Base-by-base conservation (phyloP, 2,329 filamentous ascomycete genomes). In the Colletotrichum sp. region DNA sequence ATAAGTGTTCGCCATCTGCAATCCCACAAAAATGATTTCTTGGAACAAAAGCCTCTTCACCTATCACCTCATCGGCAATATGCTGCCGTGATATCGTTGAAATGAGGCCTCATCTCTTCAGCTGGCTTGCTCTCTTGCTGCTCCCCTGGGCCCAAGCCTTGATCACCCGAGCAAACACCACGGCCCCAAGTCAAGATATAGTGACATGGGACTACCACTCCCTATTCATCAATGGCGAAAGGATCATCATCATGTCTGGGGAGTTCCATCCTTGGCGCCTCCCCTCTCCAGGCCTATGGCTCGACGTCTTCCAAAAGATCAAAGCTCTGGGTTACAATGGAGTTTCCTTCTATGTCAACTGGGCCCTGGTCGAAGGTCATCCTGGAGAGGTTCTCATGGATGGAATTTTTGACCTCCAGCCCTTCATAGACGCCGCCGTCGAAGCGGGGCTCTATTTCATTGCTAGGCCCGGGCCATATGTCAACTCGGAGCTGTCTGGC, bases 261-360 rank as follows among this genome's bases (percentile, higher is more conserved):
- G 94, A 96, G 81, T 89, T 95, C 7, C 94, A 96, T 81, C 93
- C 93, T 0, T 95, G 24, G 34, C 62, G 62, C 18, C 36, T 85
- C 18, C 83, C 84, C 1, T 82, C 82, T 0, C 83, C 84, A 1
- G 80, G 78, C 6, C 76, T 86, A 3, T 86, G 91, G 88, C 86
- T 94, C 26, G 94, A 95, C 79, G 83, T 95, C 9, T 92, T 95
- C 76, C 92, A 95, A 79, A 95, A 95, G 84, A 89, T 95, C 82
- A 94, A 93, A 82, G 91, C 93, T 2, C 83, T 94, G 0, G 93
- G 94, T 1, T 94, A 94, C 84, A 94, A 93, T 77, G 89, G 89
- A 26, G 92, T 95, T 4, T 94, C 92, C 0, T 94, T 95, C 81
- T 95, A 95, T 80, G 86, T 91, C 7, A 89, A 95, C 78, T 95